Conservation (phyloP, 2,329 filamentous ascomycete species). For the Emmonsia crescens region DNA sequence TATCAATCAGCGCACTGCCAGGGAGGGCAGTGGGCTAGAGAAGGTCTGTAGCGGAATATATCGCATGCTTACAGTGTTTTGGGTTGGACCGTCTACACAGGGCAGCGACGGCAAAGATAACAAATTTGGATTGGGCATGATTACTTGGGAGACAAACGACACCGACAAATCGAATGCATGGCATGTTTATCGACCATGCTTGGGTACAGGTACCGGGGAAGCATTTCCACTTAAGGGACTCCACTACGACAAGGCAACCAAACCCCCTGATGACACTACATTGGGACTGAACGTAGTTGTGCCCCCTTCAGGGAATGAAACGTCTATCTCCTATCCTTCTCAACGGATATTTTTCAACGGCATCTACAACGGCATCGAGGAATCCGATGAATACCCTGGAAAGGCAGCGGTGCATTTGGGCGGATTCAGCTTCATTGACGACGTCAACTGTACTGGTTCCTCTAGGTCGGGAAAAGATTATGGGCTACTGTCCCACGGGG, state of each 20-base stretch:
- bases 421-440: background rate
- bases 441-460: background rate
- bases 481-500: background rate
- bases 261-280: background rate
- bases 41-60: background rate
- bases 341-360: background rate
- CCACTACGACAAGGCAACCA: background rate
- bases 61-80: background rate
- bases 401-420: background rate
- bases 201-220: background rate
- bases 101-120: background rate
- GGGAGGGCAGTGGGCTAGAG: background rate
- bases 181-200: background rate
- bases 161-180: background rate
- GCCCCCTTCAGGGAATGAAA: background rate
- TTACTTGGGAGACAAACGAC: background rate
- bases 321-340: background rate
- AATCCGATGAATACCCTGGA: background rate
- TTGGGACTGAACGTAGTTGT: background rate
- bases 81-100: background rate
- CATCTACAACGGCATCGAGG: background rate
- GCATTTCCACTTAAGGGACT: background rate
- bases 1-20: background rate
- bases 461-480: background rate
- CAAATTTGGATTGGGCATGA: background rate